phyloP scores from a whole-genome alignment of 352 stramenopile genomes.

The Phytophthora tubulina region DNA sequence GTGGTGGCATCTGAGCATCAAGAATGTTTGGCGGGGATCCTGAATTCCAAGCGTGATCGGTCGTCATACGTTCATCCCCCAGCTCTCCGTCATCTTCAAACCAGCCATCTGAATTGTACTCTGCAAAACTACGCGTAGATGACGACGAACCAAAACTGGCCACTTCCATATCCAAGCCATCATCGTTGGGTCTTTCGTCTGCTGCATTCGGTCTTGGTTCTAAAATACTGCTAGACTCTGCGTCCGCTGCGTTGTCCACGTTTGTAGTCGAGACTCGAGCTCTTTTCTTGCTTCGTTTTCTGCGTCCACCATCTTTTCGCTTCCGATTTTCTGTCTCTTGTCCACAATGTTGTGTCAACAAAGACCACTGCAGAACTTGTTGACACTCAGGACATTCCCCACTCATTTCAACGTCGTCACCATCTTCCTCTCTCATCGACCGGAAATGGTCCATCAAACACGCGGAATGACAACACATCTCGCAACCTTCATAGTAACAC shows the following conservation, averaged over 20 bases:
- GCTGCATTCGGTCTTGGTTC: too few relatives aligned
- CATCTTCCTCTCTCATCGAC: slow-evolving; percentile 32
- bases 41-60: too few relatives aligned
- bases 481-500: slow-evolving; percentile 61
- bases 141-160: slow-evolving; percentile 8
- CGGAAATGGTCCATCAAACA: slow-evolving; percentile 71
- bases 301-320: not conserved
- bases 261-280: not conserved
- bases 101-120: slow-evolving; percentile 44
- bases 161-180: not conserved
- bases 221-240: not conserved
- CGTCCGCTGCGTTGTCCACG: not conserved
- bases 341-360: slow-evolving; percentile 40
- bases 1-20: not conserved
- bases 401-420: slow-evolving; percentile 13
- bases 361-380: slow-evolving; percentile 50
- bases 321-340: slow-evolving; percentile 19
- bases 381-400: slow-evolving; percentile 62
- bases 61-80: too few relatives aligned
- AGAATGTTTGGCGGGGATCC: not conserved
- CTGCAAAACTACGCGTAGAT: slow-evolving; percentile 2
- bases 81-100: slow-evolving; percentile 41
- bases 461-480: slow-evolving; percentile 51
- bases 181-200: too few relatives aligned
- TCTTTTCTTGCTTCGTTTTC: slow-evolving; percentile 18